Base-by-base conservation (phyloP, 1,139 yeast species). In the Debaryomycetaceae sp. region DNA sequence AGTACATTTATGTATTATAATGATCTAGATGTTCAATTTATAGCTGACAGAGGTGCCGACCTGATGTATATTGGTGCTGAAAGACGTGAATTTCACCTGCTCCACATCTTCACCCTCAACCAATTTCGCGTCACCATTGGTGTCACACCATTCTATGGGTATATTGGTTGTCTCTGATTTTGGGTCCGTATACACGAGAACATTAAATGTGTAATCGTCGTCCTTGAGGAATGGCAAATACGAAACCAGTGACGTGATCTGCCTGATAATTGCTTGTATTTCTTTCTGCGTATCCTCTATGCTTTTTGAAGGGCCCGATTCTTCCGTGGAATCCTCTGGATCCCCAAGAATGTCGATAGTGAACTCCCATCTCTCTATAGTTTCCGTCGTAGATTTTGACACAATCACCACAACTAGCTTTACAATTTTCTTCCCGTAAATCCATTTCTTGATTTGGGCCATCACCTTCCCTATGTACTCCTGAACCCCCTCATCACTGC, bases 291-390 rank as follows among this genome's bases (percentile, higher is more conserved):
- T 80, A 36, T 75, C 79, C 4, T 71, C 78, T 35, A 68, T 70
- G 1, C 78, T 52, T 53, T 76, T 80, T n/a, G 36, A 38, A 11
- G 20, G 34, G 1, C 49, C 53, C 20, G 49, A 49, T 6, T 37
- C 40, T 22, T 51, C 49, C 6, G 34, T 44, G 5, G 24, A 42
- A 31, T 40, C 38, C 13, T 36, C 37, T 2, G 37, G n/a, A n/a
- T 47, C 55, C 6, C 49, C 53, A n/a, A 68, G 56, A 1, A 78
- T 68, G 37, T 81, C 80, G 5, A 87, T 68, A 51, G 80, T 80
- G 58, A 91, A 91, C 57, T 88, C 89, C 98, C 98, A 91, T 45
- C 90, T 68, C 62, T 91, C 98, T 2, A 85, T 81, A 2, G 77
- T 78, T 40, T 85, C 90, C 0, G 83, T 83, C 0, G 83, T 72